Base-by-base conservation (phyloP, 2,329 filamentous ascomycete genomes). In the Talaromyces verruculosus region DNA sequence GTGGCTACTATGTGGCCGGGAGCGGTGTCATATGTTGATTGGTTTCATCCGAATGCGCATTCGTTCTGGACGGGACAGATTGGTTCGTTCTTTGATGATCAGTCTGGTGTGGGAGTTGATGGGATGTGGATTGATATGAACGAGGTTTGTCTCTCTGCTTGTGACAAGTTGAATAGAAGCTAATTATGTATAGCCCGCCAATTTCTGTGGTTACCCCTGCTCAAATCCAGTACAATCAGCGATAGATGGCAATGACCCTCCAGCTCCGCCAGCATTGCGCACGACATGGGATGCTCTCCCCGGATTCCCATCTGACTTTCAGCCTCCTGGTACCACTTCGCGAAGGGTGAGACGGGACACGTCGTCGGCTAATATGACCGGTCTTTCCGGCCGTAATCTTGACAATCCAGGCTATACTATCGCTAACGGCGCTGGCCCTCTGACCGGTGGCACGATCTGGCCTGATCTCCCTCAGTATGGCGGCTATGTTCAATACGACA, bases 41-140 rank as follows among this genome's bases (percentile, higher is more conserved):
- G 91, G 91, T 92, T 93, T 72, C 80, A 88, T 25, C 82, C 84
- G 4, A 86, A 87, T 62, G 85, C 87, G 1, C 83, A 87, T 57
- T 72, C 78, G 0, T 94, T 88, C 76, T 94, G 91, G 91, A 87
- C 86, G 68, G 82, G 83, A 3, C 85, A 93, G 73, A 89, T 94
- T 70, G 76, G 73, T 0, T 75, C 73, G 0, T 91, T 91, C 79
- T 93, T 93, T 78, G 76, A 84, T 67, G 77, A 84, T 0, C 80
- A 87, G 0, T 83, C 79, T 1, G 91, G 91, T 30, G 82, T 94
- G 15, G 86, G 93, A 68, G 89, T 94, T 53, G 91, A 94, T 67
- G 91, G 85, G 0, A 80, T 94, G 1, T 93, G 90, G 89, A 91
- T 91, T 69, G 90, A 92, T 71, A 87, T 90, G 85, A 88, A 87